phyloP scores from a whole-genome alignment of 2,329 filamentous ascomycete species.

The Fusarium austroafricanum region DNA sequence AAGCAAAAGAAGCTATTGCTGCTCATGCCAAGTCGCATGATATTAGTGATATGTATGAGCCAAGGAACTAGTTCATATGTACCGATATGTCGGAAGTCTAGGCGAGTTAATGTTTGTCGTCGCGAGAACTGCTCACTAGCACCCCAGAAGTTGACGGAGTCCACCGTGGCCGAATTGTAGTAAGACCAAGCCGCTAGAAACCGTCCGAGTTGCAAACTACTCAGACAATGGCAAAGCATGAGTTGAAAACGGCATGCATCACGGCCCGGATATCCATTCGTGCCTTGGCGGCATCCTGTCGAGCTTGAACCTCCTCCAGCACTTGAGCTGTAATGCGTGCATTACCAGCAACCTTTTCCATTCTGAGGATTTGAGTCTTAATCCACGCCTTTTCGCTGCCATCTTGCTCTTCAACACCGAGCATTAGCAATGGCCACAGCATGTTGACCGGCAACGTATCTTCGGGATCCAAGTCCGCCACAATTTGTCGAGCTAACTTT shows the following conservation, averaged over 20 bases:
- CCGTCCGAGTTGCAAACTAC: background rate
- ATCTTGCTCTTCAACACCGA: slow-evolving; percentile 66
- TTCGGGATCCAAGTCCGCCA: slow-evolving; percentile 53
- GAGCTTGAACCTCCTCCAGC: slow-evolving; percentile 58
- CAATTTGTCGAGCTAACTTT: slow-evolving; percentile 58
- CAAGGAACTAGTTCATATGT: slow-evolving; percentile 5
- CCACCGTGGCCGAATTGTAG: background rate
- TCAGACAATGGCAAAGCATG: slow-evolving; percentile 64
- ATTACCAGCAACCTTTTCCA: slow-evolving; percentile 59
- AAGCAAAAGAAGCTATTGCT: slow-evolving; percentile 2
- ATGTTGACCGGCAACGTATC: slow-evolving; percentile 65
- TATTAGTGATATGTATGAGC: slow-evolving; percentile 1
- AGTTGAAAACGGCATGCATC: slow-evolving; percentile 62
- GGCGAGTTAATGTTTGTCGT: background rate
- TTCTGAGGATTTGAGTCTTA: slow-evolving; percentile 59
- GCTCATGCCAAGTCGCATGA: slow-evolving; percentile 16
- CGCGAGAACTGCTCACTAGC: background rate
- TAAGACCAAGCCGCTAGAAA: background rate
- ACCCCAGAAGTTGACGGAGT: background rate
- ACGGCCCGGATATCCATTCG: slow-evolving; percentile 59
- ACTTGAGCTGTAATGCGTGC: slow-evolving; percentile 59
- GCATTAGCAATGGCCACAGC: slow-evolving; percentile 68
- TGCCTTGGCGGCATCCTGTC: slow-evolving; percentile 55
- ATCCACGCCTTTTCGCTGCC: slow-evolving; percentile 62
- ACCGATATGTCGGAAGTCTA: slow-evolving; percentile 2